Base-by-base conservation (phyloP, 75 land plant species). In the Sequoia sempervirens region DNA sequence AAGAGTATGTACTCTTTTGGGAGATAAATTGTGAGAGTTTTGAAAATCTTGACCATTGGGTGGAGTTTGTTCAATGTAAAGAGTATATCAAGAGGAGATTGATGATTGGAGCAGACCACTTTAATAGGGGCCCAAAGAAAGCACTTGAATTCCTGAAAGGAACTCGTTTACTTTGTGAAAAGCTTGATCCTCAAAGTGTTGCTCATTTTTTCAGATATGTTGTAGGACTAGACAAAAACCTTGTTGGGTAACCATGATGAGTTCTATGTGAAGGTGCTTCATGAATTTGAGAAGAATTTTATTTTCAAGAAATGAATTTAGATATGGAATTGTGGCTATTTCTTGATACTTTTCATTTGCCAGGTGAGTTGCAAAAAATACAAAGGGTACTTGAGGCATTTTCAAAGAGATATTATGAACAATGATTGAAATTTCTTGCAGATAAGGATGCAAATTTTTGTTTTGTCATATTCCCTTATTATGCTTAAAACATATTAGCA, bases 401-500 rank as follows among this genome's bases (percentile, higher is more conserved):
- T 86, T 90, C 98, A 23, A 95, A 93, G 56, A 89, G 86, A 82
- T 98, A 92, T 79, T 96, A 88, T 82, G 96, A 91, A 43, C 94
- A 98, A 58, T 87, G 93, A 18, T 70, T 88, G 7, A 88, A 93
- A 12, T 82, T 95, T 11, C 89, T 96, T 84, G 95, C 84, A 17
- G 88, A 83, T 85, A 96, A 96, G 79, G 99, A 98, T 84, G 90
- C 91, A 11, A 96, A 91, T 12, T 87, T 89, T 47, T 85, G n/a
- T 96, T 20, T 86, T 98, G 17, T 89, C 95, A 30, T 96, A 98
- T 74, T 93, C 98, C 2, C 86, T 96, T 43, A 98, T 98, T 82
- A 93, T 98, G 96, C 92, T 98, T 68, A 98, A 98, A 85, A 98
- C 99, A 23, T 98, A 98, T 87, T 96, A 89, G 82, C 98, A 98